These are phyloP conservation scores for Canariomyces notabilis DNA, from an alignment of 2,329 filamentous ascomycete species.

Conservation along the genomic window DNA sequence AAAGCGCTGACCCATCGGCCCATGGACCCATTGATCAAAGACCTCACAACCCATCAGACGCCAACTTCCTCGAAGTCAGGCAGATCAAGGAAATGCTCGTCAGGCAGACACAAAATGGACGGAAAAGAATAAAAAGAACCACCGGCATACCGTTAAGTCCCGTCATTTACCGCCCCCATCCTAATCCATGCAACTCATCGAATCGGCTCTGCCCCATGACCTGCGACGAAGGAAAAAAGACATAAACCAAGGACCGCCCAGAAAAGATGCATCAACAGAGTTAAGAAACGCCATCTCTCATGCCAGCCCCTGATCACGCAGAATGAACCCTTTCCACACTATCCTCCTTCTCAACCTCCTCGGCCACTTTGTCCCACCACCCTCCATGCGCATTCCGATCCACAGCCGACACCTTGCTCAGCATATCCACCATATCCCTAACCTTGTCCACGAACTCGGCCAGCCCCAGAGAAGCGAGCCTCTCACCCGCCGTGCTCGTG, in stretches of 20 bases:
- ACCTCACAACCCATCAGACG: too few relatives aligned
- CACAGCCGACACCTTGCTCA: slow-evolving; percentile 60
- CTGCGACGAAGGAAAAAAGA: background rate
- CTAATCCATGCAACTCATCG: slow-evolving; percentile 1
- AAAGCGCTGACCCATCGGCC: background rate
- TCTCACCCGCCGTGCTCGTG: slow-evolving; percentile 64
- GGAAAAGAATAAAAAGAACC: too few relatives aligned
- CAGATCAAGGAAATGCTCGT: too few relatives aligned
- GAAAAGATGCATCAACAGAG: background rate
- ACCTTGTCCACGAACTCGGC: slow-evolving; percentile 69
- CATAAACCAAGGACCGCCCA: background rate
- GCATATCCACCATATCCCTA: slow-evolving; percentile 62
- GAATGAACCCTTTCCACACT: too few relatives aligned
- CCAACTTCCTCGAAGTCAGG: too few relatives aligned
- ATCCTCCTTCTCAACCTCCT: slow-evolving; percentile 46
- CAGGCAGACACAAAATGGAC: too few relatives aligned
- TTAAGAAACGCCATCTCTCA: background rate
- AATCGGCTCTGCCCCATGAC: background rate
- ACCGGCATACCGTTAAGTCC: background rate
- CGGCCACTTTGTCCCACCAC: slow-evolving; percentile 66
- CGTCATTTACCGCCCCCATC: background rate
- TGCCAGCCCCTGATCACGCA: too few relatives aligned
- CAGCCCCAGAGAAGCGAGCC: slow-evolving; percentile 62
- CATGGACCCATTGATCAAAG: too few relatives aligned
- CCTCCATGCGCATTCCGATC: slow-evolving; percentile 62